Evolutionary conservation across 2,329 filamentous ascomycete genomes (phyloP), one percentile per base, ranked within the genome.

Genomic region (Penicillium crustosum): DNA sequence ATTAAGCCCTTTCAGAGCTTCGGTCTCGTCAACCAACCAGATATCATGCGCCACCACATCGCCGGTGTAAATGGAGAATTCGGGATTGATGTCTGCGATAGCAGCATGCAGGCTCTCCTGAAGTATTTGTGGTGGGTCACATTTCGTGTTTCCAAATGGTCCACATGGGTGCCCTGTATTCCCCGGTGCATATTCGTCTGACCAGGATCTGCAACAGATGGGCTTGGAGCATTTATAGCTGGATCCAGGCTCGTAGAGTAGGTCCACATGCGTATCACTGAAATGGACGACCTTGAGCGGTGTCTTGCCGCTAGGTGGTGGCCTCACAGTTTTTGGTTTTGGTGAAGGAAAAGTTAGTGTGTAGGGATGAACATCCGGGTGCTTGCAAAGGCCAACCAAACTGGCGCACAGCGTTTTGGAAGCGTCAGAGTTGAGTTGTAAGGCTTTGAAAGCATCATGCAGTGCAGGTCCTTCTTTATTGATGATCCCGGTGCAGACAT

Each of bases 191-290:
- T 85, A 80, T 2, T 65, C 70, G 1, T 76, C 66, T 0, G 77
- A 78, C 61, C 83, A 85, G 1, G 78, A 70, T 66, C 83, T 79
- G 70, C 84, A 87, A 70, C 84, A 87, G 55, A 86, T 83, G 1
- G 82, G 82, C 67, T 85, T 84, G 29, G 78, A 78, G 70, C 84
- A 87, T 59, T 84, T 76, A 23, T 80, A 77, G 64, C 77, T 84
- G 7, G 82, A 76, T 0, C 84, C 84, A 2, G 77, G 70, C 25
- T 78, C 77, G 66, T 87, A 87, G 12, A 78, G 74, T 6, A 78
- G 79, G 61, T 87, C 84, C 53, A 86, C 73, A 57, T 86, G 84
- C 42, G 85, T 83, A 61, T 87, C 84, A 13, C 82, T 84, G 68
- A 83, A 82, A 65, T 87, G 84, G 25, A 85, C 82, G 5, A 87